These are phyloP conservation scores for Fraxinus excelsior DNA, from an alignment of 257 asterid species.

Conservation along the genomic window DNA sequence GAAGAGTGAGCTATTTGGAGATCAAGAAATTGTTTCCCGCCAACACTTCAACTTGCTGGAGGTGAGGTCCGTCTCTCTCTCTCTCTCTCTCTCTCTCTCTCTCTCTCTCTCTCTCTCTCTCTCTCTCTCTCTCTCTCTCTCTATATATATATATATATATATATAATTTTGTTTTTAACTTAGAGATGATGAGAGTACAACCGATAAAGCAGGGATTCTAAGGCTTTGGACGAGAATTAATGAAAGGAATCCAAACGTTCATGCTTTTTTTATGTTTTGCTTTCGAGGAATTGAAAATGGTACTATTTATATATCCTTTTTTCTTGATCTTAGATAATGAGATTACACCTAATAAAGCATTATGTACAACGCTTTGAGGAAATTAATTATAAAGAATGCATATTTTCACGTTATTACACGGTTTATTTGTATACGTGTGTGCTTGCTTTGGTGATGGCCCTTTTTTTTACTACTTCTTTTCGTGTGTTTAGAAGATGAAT, in stretches of 20 bases:
- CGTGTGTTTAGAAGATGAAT: background rate
- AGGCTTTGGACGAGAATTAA: background rate
- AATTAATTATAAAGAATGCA: background rate
- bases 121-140: too few relatives aligned
- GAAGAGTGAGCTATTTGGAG: slow-evolving; percentile 34
- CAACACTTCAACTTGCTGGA: slow-evolving; percentile 56
- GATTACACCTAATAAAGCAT: background rate
- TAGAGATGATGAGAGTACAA: background rate
- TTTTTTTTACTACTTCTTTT: background rate
- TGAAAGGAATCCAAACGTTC: background rate
- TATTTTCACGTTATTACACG: background rate
- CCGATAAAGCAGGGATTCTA: background rate
- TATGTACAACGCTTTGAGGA: background rate
- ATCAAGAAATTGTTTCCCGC: slow-evolving; percentile 7
- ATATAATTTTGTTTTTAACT: background rate
- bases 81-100: too few relatives aligned
- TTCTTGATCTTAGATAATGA: background rate
- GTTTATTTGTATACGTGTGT: background rate
- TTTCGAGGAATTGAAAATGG: background rate
- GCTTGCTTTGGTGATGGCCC: background rate
- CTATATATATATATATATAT: too few relatives aligned
- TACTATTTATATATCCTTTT: background rate
- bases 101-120: too few relatives aligned
- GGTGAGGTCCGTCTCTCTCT: slow-evolving; percentile 78
- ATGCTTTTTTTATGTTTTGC: background rate